Base-by-base conservation (phyloP, 352 stramenopile species). In the Plasmopara viticola region DNA sequence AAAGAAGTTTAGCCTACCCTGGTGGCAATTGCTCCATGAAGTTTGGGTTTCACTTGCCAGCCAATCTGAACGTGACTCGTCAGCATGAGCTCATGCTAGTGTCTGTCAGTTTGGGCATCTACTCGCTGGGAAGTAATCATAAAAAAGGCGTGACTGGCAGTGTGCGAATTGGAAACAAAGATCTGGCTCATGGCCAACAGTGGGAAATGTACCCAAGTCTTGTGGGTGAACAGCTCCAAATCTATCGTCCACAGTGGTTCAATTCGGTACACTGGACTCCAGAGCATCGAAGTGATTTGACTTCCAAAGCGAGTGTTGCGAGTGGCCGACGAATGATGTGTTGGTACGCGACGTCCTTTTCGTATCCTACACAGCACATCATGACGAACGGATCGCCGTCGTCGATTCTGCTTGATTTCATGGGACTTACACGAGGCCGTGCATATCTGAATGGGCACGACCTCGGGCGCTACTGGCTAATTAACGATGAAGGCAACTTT, bases 391-490 rank as follows among this genome's bases (percentile, higher is more conserved):
- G 46, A 34, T 53, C 56, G 49, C 63, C 64, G n/a, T 62, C 50
- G 17, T 79, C 78, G n/a, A 74, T 85, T 31, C 42, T 88, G 8
- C 29, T 88, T 15, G 78, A 88, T 46, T 77, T 64, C 17, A 35
- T 72, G 4, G 78, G 78, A 3, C 70, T 88, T 28, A 83, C 73
- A 5, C 74, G 78, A 44, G 78, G 78, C 13, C 74, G 70, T 4
- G 56, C 66, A 29, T 88, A 74, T 51, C 64, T 88, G 5, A 88
- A 88, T 47, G 78, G 78, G 18, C 68, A 85, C 45, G 70, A 83
- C 20, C 44, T 88, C n/a, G 78, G 78, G 4, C 78, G 78, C 51
- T 79, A 78, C 55, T 88, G 78, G 78, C 58, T 86, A 20, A 72
- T 84, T 40, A 71, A 70, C 51, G 53, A 78, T 41, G 51, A 73